Evolutionary conservation across 2,329 filamentous ascomycete species (phyloP).

Genomic region (Fusarium fujikuroi): DNA sequence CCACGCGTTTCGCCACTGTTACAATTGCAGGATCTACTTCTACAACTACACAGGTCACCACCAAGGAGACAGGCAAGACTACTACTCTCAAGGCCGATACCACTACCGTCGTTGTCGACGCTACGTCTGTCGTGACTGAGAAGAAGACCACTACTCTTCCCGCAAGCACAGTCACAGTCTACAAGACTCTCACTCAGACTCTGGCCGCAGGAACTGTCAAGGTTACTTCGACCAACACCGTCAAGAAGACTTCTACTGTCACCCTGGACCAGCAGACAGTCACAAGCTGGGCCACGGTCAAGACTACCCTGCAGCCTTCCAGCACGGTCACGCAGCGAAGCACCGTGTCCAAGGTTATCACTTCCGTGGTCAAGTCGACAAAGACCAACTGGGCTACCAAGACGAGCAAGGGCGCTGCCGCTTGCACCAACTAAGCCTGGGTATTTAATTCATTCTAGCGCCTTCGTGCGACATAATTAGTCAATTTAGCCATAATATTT

Average conservation of each 20-base stretch:
- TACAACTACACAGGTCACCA: conserved; percentile 27
- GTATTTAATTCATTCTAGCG: background rate
- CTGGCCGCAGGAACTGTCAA: conserved; percentile 22
- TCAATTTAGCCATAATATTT: background rate
- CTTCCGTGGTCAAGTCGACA: conserved; percentile 25
- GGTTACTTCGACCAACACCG: conserved; percentile 21
- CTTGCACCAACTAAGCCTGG: conserved; percentile 8
- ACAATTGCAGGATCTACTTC: conserved; percentile 26
- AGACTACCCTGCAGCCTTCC: conserved; percentile 38
- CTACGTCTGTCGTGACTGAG: conserved; percentile 25
- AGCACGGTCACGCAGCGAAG: conserved; percentile 28
- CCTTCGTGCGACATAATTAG: background rate
- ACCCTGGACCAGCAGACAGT: conserved; percentile 10
- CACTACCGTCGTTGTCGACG: conserved; percentile 20
- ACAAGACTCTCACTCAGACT: conserved; percentile 17
- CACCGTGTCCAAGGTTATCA: conserved; percentile 29
- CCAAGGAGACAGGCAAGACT: conserved; percentile 36
- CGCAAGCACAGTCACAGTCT: conserved; percentile 29
- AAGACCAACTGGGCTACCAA: conserved; percentile 25
- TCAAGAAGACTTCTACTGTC: conserved; percentile 22
- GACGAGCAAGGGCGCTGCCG: conserved; percentile 33
- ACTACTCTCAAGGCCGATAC: conserved; percentile 37
- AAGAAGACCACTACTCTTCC: conserved; percentile 36
- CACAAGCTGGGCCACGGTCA: conserved; percentile 38
- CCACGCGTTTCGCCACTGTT: conserved; percentile 18